phyloP scores from a whole-genome alignment of 768 basidiomycete genomes.

The Postia placenta region DNA sequence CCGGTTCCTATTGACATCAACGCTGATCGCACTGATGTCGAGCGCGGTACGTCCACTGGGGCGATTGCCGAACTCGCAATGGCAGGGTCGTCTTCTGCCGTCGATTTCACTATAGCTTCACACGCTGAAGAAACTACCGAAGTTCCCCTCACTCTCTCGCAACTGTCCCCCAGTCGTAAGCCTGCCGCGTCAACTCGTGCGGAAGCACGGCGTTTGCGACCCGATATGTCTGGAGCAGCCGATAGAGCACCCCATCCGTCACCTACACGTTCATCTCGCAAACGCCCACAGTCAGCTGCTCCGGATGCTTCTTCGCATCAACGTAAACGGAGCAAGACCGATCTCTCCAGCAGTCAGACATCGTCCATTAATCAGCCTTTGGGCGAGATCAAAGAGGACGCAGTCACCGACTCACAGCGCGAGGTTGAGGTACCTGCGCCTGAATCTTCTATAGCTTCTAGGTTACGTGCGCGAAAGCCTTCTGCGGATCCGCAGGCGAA shows the following conservation, averaged over 20 bases:
- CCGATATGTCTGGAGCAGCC: neutral
- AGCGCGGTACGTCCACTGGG: too few species aligned
- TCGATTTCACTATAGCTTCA: neutral
- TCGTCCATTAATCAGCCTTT: too few species aligned
- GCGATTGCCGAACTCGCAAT: too few species aligned
- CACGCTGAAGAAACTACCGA: neutral
- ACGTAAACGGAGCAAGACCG: conserved; percentile 28
- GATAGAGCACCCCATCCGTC: conserved; percentile 21
- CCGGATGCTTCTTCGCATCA: conserved; percentile 12
- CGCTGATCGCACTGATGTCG: neutral
- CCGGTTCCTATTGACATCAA: neutral
- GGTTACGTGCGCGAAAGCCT: neutral
- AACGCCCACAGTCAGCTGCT: conserved; percentile 36
- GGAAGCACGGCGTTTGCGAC: neutral
- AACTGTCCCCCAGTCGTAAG: too few species aligned
- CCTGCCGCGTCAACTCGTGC: neutral
- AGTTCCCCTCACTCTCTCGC: too few species aligned
- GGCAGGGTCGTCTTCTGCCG: conserved; percentile 9
- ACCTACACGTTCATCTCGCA: conserved; percentile 38
- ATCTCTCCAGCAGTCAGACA: too few species aligned
- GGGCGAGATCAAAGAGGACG: too few species aligned
- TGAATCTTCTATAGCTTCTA: neutral
- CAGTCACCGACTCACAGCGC: too few species aligned
- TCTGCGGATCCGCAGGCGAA: conserved; percentile 9
- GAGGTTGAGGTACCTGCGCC: neutral